phyloP scores from a whole-genome alignment of 108 stramenopile genomes.

The Aurantiochytrium sp. region DNA sequence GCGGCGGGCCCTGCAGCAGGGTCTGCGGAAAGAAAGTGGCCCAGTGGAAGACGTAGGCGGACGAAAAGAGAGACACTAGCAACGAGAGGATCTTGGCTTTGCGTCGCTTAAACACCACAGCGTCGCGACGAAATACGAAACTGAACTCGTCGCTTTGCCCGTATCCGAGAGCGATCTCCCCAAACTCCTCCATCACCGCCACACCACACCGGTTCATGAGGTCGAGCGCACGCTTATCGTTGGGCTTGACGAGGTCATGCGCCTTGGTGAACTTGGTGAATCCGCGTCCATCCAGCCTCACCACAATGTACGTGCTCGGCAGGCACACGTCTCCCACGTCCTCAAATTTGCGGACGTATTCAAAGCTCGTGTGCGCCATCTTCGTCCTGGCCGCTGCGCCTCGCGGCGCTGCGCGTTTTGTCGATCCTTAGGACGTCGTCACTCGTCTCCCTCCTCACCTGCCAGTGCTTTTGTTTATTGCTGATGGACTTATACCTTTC shows the following conservation, averaged over 20 bases:
- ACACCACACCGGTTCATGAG: constrained; percentile 32
- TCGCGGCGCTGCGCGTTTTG: too few species aligned
- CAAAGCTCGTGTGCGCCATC: constrained; percentile 42
- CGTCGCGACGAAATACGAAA: constrained; percentile 33
- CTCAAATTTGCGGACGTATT: constrained; percentile 41
- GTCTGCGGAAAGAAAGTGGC: constrained; percentile 31
- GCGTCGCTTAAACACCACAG: constrained; percentile 29
- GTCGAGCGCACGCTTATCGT: constrained; percentile 30
- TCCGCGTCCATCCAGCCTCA: constrained; percentile 33
- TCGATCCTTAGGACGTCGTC: too few species aligned
- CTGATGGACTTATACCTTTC: too few species aligned
- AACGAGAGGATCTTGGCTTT: constrained; percentile 31
- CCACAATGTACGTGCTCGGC: constrained; percentile 30
- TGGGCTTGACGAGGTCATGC: constrained; percentile 38
- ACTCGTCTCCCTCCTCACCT: too few species aligned
- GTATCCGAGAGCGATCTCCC: constrained; percentile 36
- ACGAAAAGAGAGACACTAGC: constrained; percentile 35
- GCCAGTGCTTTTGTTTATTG: too few species aligned
- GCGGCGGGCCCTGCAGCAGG: constrained; percentile 24
- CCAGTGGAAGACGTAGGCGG: constrained; percentile 40
- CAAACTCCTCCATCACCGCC: constrained; percentile 36
- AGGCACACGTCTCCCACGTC: constrained; percentile 25
- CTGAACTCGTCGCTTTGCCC: constrained; percentile 46
- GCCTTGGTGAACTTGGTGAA: constrained; percentile 38
- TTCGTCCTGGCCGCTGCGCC: neutral